Conservation (phyloP, 192 early-diverging fungal genomes). For the Coemansia sp. region DNA sequence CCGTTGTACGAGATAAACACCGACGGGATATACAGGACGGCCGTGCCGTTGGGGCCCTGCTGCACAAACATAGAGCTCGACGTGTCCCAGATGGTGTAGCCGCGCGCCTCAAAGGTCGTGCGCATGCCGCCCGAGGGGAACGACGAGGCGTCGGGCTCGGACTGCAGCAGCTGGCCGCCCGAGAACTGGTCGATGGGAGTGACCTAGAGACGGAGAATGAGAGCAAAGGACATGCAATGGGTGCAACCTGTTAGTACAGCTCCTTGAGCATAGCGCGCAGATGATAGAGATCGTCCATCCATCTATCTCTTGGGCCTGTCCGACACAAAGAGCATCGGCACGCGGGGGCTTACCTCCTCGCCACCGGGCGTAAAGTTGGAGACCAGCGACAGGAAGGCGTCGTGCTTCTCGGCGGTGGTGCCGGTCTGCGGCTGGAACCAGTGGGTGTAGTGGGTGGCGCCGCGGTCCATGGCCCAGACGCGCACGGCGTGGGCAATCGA, state of each 20-base stretch:
- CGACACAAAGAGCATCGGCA: too few relatives aligned
- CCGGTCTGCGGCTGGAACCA: conserved; percentile 99
- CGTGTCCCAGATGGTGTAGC: conserved; percentile 99
- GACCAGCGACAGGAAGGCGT: conserved; percentile 92
- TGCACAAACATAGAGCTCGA: conserved; percentile 93
- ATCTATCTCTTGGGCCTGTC: too few relatives aligned
- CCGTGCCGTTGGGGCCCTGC: conserved; percentile 85
- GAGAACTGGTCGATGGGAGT: conserved; percentile 94
- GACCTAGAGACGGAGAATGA: too few relatives aligned
- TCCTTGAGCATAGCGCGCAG: too few relatives aligned
- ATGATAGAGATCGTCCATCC: too few relatives aligned
- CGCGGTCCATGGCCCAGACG: conserved; percentile 97
- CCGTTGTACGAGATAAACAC: conserved; percentile 99
- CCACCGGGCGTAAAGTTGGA: conserved; percentile 75
- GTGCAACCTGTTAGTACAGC: too few relatives aligned
- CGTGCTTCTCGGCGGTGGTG: conserved; percentile 99
- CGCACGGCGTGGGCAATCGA: conserved; percentile 98
- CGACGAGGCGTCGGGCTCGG: conserved; percentile 98
- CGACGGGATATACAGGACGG: conserved; percentile 94
- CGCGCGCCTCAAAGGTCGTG: conserved; percentile 97
- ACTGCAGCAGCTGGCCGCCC: conserved; percentile 94
- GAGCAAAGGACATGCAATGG: too few relatives aligned
- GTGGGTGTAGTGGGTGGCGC: conserved; percentile 98
- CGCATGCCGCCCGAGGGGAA: conserved; percentile 99
- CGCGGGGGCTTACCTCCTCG: conserved; percentile 74